Conservation (phyloP, 1,139 yeast species). For the Taphrina pruni region DNA sequence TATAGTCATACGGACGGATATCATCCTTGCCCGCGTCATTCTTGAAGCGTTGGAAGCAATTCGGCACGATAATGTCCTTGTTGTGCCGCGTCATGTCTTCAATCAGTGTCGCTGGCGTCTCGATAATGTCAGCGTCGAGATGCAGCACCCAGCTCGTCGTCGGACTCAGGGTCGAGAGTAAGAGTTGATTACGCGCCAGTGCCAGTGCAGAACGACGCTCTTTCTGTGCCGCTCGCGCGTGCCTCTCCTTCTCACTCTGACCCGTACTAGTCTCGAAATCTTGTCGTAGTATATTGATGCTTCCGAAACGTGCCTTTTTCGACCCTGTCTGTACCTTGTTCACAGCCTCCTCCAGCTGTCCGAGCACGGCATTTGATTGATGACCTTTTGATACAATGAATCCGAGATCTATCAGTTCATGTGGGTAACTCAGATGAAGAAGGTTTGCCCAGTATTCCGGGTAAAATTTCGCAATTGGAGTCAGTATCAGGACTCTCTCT, state of each 20-base stretch:
- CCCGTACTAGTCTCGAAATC: slow-evolving; percentile 68
- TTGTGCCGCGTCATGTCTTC: slow-evolving; percentile 89
- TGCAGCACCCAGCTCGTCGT: slow-evolving; percentile 93
- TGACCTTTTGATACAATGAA: slow-evolving; percentile 82
- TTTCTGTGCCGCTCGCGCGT: slow-evolving; percentile 72
- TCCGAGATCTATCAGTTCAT: slow-evolving; percentile 82
- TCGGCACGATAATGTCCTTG: slow-evolving; percentile 86
- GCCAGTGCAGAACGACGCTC: slow-evolving; percentile 91
- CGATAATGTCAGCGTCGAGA: slow-evolving; percentile 93
- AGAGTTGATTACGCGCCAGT: slow-evolving; percentile 84
- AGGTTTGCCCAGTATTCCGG: slow-evolving; percentile 87
- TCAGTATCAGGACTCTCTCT: slow-evolving; percentile 80
- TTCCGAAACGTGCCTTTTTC: slow-evolving; percentile 68
- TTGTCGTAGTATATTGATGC: slow-evolving; percentile 86
- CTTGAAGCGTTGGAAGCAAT: slow-evolving; percentile 81
- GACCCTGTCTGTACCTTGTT: slow-evolving; percentile 68
- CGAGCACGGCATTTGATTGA: slow-evolving; percentile 80
- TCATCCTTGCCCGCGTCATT: slow-evolving; percentile 60
- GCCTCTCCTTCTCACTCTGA: slow-evolving; percentile 62
- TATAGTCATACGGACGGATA: slow-evolving; percentile 91
- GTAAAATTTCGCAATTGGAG: slow-evolving; percentile 87
- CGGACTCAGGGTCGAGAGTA: slow-evolving; percentile 88
- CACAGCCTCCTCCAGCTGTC: slow-evolving; percentile 72
- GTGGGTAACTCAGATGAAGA: slow-evolving; percentile 75
- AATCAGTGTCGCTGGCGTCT: slow-evolving; percentile 77